Evolutionary conservation across 352 stramenopile genomes (phyloP).

Genomic region (Pythium pyrilobum): DNA sequence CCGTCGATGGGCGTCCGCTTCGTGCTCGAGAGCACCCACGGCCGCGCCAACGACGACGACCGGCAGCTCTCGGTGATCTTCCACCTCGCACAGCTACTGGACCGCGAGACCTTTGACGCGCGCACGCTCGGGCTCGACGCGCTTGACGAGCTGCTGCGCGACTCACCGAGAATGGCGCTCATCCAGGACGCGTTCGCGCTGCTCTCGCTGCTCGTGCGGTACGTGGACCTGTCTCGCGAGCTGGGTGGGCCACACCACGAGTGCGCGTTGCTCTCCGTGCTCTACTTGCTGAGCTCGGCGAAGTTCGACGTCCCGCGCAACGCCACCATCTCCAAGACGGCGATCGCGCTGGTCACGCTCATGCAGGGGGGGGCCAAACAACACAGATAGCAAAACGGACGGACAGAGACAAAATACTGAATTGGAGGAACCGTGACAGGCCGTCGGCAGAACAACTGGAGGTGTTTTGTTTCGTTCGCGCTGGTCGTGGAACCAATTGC

Average conservation of each 20-base stretch:
- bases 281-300: conserved; percentile 38
- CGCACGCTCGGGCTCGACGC: conserved; percentile 28
- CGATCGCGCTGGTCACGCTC: conserved; percentile 33
- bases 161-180: conserved; percentile 30
- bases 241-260: conserved; percentile 45
- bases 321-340: conserved; percentile 46
- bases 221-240: conserved; percentile 58
- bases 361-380: too few relatives aligned
- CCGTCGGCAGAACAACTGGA: too few relatives aligned
- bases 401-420: too few relatives aligned
- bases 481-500: too few relatives aligned
- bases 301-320: conserved; percentile 30
- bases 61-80: conserved; percentile 55
- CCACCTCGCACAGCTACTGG: conserved; percentile 51
- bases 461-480: too few relatives aligned
- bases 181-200: conserved; percentile 56
- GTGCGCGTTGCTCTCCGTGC: conserved; percentile 50
- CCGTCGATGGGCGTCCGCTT: conserved; percentile 60
- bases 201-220: conserved; percentile 49
- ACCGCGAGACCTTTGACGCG: conserved; percentile 53
- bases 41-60: conserved; percentile 36
- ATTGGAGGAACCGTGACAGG: too few relatives aligned
- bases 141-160: conserved; percentile 22
- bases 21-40: conserved; percentile 65
- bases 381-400: too few relatives aligned